phyloP scores from a whole-genome alignment of 2,329 filamentous ascomycete genomes.

The Xylariaceae sp. region DNA sequence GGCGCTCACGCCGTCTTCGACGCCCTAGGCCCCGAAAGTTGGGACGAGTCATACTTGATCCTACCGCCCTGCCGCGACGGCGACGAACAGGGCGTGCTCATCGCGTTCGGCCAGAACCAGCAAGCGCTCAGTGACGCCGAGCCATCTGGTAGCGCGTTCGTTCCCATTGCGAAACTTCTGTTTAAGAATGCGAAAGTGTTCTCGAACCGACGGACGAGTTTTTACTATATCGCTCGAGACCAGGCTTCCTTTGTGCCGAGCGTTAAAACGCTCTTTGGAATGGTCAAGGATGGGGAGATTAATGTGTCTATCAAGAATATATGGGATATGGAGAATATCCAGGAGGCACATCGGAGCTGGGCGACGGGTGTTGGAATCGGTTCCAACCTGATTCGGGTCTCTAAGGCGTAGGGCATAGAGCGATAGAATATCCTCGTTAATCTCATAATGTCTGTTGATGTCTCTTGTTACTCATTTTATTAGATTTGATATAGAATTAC shows the following conservation, averaged over 20 bases:
- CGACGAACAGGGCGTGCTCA: conserved; percentile 43
- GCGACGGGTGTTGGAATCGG: conserved; percentile 45
- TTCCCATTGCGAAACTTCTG: conserved; percentile 42
- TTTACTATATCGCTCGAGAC: conserved; percentile 48
- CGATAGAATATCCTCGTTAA: too few relatives aligned
- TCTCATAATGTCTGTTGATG: too few relatives aligned
- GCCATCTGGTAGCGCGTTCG: conserved; percentile 29
- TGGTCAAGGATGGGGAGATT: conserved; percentile 44
- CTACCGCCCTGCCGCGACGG: conserved; percentile 39
- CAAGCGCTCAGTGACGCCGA: conserved; percentile 35
- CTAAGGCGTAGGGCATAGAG: too few relatives aligned
- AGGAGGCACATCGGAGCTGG: conserved; percentile 48
- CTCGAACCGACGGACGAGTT: conserved; percentile 41
- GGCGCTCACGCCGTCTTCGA: conserved; percentile 54
- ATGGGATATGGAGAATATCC: conserved; percentile 51
- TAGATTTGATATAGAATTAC: too few relatives aligned
- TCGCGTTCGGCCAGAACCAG: conserved; percentile 49
- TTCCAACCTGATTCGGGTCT: conserved; percentile 41
- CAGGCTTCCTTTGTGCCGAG: conserved; percentile 43
- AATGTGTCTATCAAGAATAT: conserved; percentile 47
- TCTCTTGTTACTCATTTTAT: too few relatives aligned
- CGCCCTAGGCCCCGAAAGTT: conserved; percentile 52
- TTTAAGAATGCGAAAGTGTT: conserved; percentile 33
- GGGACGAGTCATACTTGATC: conserved; percentile 56
- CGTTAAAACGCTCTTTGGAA: conserved; percentile 40